Conservation (phyloP, 805 yeast species). For the Yarrowia yakushimensis region DNA sequence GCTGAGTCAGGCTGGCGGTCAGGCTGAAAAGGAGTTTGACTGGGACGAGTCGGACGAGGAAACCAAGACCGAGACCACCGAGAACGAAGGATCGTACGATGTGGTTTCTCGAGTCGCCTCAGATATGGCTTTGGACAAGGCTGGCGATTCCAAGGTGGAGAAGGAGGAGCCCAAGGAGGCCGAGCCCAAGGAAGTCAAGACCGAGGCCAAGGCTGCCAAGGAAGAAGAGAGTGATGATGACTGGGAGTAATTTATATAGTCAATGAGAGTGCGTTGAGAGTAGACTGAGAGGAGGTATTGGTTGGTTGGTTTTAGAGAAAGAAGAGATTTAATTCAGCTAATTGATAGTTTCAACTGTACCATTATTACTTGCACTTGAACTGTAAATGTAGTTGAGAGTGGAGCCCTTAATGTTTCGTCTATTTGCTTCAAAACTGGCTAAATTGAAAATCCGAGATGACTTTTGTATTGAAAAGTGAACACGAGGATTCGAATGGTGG, state of each 20-base stretch:
- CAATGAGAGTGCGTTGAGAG: neutral
- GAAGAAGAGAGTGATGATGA: conserved; percentile 24
- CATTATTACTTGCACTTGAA: no score
- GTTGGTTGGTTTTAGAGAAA: no score
- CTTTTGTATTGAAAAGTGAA: no score
- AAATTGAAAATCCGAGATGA: no score
- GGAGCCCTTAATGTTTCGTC: no score
- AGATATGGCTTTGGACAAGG: neutral
- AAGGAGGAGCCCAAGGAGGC: neutral
- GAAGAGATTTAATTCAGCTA: no score
- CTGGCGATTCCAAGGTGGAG: neutral
- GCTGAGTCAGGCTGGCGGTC: conserved; percentile 45
- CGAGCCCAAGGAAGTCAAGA: neutral
- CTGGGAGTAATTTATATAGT: conserved; percentile 23
- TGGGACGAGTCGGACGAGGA: conserved; percentile 26
- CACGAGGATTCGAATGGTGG: no score
- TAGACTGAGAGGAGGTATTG: neutral
- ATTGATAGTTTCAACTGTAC: no score
- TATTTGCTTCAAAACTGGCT: no score
- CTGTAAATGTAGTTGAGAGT: no score
- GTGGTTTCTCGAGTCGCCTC: conserved; percentile 4
- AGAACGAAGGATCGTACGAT: conserved; percentile 7
- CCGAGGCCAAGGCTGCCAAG: neutral
- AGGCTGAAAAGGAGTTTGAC: conserved; percentile 40
- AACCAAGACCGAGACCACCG: neutral